A percentile compares a stretch with the other conserved stretches of the same genome.
These are phyloP conservation scores for Sclerotinia borealis DNA, from an alignment of 2,329 filamentous ascomycete genomes.

Conservation along the genomic window DNA sequence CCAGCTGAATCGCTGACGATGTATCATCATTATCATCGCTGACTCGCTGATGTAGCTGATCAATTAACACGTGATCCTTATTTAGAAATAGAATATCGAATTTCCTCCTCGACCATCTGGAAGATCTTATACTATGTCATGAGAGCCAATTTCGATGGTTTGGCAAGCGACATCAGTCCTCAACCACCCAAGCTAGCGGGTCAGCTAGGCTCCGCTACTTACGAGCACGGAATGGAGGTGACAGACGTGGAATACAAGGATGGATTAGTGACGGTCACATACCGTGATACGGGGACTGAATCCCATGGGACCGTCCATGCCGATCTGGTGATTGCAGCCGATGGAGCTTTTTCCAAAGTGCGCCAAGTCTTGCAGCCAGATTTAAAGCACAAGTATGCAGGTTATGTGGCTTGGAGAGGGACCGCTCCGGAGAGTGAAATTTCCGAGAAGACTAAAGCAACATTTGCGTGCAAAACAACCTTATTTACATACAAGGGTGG, in stretches of 20 bases:
- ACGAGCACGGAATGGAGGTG: neutral
- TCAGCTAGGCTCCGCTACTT: neutral
- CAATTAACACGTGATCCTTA: too few relatives aligned
- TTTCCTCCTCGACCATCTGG: too few relatives aligned
- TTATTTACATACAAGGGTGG: neutral
- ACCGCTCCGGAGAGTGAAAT: neutral
- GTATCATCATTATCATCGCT: too few relatives aligned
- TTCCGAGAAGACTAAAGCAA: neutral
- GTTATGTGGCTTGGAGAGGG: conserved; percentile 1
- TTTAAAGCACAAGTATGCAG: neutral
- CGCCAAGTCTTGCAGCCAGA: neutral
- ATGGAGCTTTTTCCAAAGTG: neutral
- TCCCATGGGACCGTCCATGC: neutral
- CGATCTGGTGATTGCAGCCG: neutral
- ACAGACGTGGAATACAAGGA: neutral
- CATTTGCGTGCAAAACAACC: neutral
- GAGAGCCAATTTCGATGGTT: conserved; percentile 22
- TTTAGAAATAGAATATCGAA: too few relatives aligned
- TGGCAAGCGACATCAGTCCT: conserved; percentile 7
- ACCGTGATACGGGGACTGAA: neutral
- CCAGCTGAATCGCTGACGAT: too few relatives aligned
- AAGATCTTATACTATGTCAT: conserved; percentile 18
- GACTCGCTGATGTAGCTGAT: too few relatives aligned
- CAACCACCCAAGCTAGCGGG: neutral
- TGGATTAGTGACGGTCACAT: neutral